Evolutionary conservation across 805 yeast species (phyloP).

Genomic region (Metschnikowia matae): DNA sequence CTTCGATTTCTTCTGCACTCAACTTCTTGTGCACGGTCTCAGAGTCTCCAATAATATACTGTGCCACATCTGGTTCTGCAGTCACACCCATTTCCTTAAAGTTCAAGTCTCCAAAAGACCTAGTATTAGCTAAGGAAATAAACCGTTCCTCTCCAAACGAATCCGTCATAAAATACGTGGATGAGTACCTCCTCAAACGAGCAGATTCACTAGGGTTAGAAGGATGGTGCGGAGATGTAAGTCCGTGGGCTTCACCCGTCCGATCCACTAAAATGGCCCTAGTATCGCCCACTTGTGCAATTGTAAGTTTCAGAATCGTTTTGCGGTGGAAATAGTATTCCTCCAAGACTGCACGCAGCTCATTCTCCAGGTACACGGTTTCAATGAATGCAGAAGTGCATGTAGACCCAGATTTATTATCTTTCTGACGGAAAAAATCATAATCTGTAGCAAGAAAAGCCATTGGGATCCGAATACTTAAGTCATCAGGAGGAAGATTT

Average conservation of each 20-base stretch:
- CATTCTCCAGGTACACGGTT: conserved; percentile 35
- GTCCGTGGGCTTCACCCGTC: conserved; percentile 70
- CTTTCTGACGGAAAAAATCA: conserved; percentile 43
- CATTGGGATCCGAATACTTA: conserved; percentile 56
- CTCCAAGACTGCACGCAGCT: conserved; percentile 28
- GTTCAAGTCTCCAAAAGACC: conserved; percentile 85
- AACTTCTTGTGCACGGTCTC: conserved; percentile 34
- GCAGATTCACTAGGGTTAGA: conserved; percentile 72
- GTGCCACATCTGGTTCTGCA: conserved; percentile 86
- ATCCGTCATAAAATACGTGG: conserved; percentile 69
- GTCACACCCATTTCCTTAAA: conserved; percentile 82
- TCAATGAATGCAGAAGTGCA: conserved; percentile 63
- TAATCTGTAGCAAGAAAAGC: conserved; percentile 66
- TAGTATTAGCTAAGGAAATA: conserved; percentile 80
- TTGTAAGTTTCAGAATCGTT: conserved; percentile 61
- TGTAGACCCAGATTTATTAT: conserved; percentile 60
- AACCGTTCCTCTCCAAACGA: conserved; percentile 91
- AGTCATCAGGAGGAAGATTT: conserved; percentile 43
- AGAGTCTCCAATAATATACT: conserved; percentile 60
- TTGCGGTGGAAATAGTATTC: conserved; percentile 59
- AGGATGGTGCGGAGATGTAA: conserved; percentile 85
- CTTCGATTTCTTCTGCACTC: conserved; percentile 30
- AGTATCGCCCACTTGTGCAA: conserved; percentile 93
- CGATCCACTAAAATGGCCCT: conserved; percentile 81
- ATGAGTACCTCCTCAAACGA: conserved; percentile 60